Conservation (phyloP, 352 stramenopile genomes). For the Pythium guiyangense region DNA sequence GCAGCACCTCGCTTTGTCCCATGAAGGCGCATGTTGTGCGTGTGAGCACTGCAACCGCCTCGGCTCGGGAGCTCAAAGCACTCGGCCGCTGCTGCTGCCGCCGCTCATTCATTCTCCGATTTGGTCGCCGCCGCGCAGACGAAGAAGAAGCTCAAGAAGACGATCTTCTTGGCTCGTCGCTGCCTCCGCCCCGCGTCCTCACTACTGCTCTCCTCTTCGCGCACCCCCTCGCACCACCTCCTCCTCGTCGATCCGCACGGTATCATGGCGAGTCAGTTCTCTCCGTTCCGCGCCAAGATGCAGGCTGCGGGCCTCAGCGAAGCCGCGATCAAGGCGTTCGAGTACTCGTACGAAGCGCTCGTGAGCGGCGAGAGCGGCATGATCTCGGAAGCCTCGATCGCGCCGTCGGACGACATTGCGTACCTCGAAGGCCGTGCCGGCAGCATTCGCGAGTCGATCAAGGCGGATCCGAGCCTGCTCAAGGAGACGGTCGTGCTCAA, state of each 20-base stretch:
- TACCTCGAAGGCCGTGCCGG: conserved; percentile 78
- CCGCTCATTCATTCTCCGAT: conserved; percentile 13
- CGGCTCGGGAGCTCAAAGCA: no score
- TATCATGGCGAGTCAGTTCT: conserved; percentile 51
- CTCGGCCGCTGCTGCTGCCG: neutral
- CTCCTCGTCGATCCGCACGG: conserved; percentile 2
- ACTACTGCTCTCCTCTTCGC: neutral
- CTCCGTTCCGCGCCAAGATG: conserved; percentile 95
- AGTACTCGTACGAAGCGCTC: conserved; percentile 96
- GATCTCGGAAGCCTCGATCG: conserved; percentile 95
- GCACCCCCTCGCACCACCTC: conserved; percentile 7
- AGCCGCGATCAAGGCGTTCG: conserved; percentile 96
- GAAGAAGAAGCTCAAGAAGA: conserved; percentile 11
- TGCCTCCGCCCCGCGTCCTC: conserved; percentile 2
- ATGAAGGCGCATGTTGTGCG: neutral
- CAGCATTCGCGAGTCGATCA: conserved; percentile 73
- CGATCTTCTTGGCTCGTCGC: conserved; percentile 3
- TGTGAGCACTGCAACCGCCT: neutral
- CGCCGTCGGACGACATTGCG: conserved; percentile 68
- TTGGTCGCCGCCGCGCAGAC: conserved; percentile 3
- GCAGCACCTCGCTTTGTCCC: neutral
- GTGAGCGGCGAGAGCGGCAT: conserved; percentile 93
- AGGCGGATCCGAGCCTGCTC: conserved; percentile 60
- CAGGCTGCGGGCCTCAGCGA: conserved; percentile 91
- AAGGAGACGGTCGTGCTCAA: conserved; percentile 88